Evolutionary conservation across 257 asterid genomes (phyloP), one percentile per base, ranked within the genome.

Genomic region (Linaria vulgaris): DNA sequence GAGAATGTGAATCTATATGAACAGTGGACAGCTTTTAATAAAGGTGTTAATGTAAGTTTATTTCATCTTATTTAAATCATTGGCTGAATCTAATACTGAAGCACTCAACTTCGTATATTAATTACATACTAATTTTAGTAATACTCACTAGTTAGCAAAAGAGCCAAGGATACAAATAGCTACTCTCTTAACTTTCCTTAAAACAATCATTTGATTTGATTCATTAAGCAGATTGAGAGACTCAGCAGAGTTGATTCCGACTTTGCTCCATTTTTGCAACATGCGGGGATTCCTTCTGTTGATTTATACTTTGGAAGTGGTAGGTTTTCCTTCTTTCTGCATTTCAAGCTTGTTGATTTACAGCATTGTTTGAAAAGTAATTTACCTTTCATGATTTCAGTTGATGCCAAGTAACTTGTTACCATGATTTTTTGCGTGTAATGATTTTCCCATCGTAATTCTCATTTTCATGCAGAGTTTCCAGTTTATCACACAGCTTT

Each of bases 401-500:
- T 11, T 34, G 41, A 34, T 11, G 10, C 41, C 9, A 34, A 34
- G 5, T 3, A 34, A 34, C 41, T 34, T 30, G 37, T 7, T 34
- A 34, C 5, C 20, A 47, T n/a, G n/a, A 19, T 9, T 56, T 69
- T 52, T 46, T 72, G 59, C 63, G 57, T 31, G 56, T 31, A 41
- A 41, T 67, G 66, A 44, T 57, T 60, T 41, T 51, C 67, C 21
- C 50, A 38, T 63, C 56, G 55, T 53, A 52, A 56, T 54, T 1
- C 10, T 70, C 20, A 20, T 52, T 54, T 45, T 66, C 72, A 39
- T 76, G 80, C 95, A 86, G 98, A 85, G 61, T 92, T 85, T 74
- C 88, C 98, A 13, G 97, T 87, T 65, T 92, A 92, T 79, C 98
- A 92, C 80, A 89, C 98, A 30, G 94, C 94, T 60, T 92, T 82